Conservation (phyloP, 345 rosid genomes). For the Populus alba region DNA sequence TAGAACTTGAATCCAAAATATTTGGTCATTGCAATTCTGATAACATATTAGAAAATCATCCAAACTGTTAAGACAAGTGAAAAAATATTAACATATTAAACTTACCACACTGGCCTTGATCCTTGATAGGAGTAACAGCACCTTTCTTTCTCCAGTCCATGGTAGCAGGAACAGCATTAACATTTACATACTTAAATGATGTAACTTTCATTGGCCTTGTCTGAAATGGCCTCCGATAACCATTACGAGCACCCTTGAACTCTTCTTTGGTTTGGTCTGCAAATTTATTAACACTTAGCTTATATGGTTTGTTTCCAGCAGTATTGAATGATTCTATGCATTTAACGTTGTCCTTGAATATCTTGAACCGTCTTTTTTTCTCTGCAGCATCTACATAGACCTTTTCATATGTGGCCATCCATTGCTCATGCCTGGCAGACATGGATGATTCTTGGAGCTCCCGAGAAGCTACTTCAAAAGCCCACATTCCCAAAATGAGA, state of each 20-base stretch:
- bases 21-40: too few species aligned
- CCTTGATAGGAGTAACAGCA: too few species aligned
- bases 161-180: not conserved
- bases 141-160: too few species aligned
- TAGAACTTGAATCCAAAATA: too few species aligned
- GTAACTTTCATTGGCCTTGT: not conserved
- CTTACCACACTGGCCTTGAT: too few species aligned
- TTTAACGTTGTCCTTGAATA: slow-evolving; percentile 27
- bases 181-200: slow-evolving; percentile 25
- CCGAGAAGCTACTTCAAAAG: slow-evolving; percentile 15
- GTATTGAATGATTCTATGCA: slow-evolving; percentile 25
- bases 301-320: slow-evolving; percentile 28
- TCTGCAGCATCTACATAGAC: slow-evolving; percentile 21
- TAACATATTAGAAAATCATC: too few species aligned
- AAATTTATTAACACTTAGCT: slow-evolving; percentile 42
- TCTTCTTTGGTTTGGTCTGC: slow-evolving; percentile 49
- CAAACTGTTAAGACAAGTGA: too few species aligned
- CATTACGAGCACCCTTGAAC: slow-evolving; percentile 34
- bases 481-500: slow-evolving; percentile 1
- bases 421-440: slow-evolving; percentile 28
- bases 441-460: slow-evolving; percentile 15
- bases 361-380: slow-evolving; percentile 22
- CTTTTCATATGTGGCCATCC: slow-evolving; percentile 28
- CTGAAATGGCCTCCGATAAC: slow-evolving; percentile 26
- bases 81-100: too few species aligned